A percentile compares a stretch with the other conserved stretches of the same genome.
Conservation (phyloP, 2,329 filamentous ascomycete species). For the Dothideomycetes sp. region DNA sequence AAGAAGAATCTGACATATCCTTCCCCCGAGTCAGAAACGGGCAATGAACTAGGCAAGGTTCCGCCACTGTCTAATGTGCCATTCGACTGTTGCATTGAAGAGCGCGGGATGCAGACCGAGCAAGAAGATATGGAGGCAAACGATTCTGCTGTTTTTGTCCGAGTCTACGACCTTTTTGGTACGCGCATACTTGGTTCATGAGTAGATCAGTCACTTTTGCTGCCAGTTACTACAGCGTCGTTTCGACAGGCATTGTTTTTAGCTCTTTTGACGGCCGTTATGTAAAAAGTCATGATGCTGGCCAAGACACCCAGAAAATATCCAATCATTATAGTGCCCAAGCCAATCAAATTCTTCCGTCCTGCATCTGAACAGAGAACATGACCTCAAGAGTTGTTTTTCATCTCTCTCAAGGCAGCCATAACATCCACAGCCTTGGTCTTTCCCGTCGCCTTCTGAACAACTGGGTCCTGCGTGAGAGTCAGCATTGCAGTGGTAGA, state of each 20-base stretch:
- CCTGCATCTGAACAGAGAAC: too few species aligned
- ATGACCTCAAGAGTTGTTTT: slow-evolving; percentile 48
- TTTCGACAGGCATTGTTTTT: too few species aligned
- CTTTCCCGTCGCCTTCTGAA: slow-evolving; percentile 77
- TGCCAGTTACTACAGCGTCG: too few species aligned
- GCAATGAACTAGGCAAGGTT: neutral
- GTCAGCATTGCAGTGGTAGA: neutral
- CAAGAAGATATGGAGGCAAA: slow-evolving; percentile 21
- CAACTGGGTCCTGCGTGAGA: slow-evolving; percentile 58
- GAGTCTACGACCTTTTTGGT: slow-evolving; percentile 28
- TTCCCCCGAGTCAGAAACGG: neutral
- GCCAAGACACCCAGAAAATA: too few species aligned
- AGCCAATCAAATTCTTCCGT: too few species aligned
- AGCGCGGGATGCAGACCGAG: slow-evolving; percentile 32
- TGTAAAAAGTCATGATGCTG: too few species aligned
- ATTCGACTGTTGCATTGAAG: slow-evolving; percentile 38
- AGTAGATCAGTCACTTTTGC: neutral
- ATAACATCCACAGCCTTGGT: slow-evolving; percentile 77
- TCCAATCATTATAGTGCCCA: too few species aligned
- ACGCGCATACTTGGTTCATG: slow-evolving; percentile 19
- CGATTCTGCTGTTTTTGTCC: slow-evolving; percentile 19
- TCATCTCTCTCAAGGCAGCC: slow-evolving; percentile 78
- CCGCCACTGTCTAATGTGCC: slow-evolving; percentile 28
- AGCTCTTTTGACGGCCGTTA: too few species aligned
- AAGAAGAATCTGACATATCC: slow-evolving; percentile 1